Percentiles rank a stretch among this genome's conserved stretches.
Evolutionary conservation across 306 rosid species (phyloP).

Genomic region (Sindora glabra): DNA sequence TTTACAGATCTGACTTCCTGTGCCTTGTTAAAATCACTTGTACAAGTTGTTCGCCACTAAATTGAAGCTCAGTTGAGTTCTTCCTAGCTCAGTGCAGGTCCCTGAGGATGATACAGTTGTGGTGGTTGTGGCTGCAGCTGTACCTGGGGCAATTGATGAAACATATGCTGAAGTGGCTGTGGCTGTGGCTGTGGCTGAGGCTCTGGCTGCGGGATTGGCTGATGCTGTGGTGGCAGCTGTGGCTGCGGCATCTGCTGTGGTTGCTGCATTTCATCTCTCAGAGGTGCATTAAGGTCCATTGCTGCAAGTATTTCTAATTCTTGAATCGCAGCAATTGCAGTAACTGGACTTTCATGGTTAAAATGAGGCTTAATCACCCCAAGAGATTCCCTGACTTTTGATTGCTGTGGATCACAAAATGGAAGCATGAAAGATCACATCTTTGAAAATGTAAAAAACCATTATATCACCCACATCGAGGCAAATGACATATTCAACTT

Average conservation of each 20-base stretch:
- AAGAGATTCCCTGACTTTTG: slow-evolving; percentile 60
- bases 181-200: slow-evolving; percentile 3
- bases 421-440: slow-evolving; percentile 6
- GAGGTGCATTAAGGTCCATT: slow-evolving; percentile 53
- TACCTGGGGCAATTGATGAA: background rate
- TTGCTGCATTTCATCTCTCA: slow-evolving; percentile 35
- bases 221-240: slow-evolving; percentile 10
- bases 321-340: slow-evolving; percentile 53
- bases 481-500: slow-evolving; percentile 26
- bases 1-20: slow-evolving; percentile 53
- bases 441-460: background rate
- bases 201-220: background rate
- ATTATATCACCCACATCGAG: too few relatives aligned
- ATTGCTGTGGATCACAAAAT: slow-evolving; percentile 45
- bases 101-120: slow-evolving; percentile 33
- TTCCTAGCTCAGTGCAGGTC: slow-evolving; percentile 19
- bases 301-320: slow-evolving; percentile 61
- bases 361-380: slow-evolving; percentile 54
- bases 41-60: slow-evolving; percentile 35
- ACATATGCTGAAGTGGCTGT: too few relatives aligned
- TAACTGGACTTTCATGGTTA: slow-evolving; percentile 44
- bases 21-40: slow-evolving; percentile 35
- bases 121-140: slow-evolving; percentile 16
- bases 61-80: slow-evolving; percentile 21
- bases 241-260: slow-evolving; percentile 8